phyloP scores from a whole-genome alignment of 2,329 filamentous ascomycete species.

The Canariomyces notabilis region DNA sequence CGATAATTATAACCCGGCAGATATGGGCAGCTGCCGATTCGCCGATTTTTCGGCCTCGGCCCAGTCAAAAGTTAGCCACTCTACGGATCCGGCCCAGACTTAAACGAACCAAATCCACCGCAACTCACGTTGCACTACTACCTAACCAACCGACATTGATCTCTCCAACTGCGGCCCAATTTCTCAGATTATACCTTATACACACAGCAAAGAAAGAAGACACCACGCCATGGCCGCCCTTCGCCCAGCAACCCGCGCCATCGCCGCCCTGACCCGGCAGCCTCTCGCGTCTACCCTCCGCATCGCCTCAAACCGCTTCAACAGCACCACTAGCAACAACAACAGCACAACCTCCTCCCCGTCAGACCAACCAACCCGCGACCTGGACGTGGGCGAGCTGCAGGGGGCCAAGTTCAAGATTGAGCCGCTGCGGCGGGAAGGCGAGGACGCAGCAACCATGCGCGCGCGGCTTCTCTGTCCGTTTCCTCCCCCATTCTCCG shows the following conservation, averaged over 20 bases:
- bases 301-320: slow-evolving; percentile 11
- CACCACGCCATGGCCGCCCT: slow-evolving; percentile 11
- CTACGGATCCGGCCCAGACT: no score
- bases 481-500: slow-evolving; percentile 27
- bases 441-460: slow-evolving; percentile 82
- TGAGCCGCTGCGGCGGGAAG: slow-evolving; percentile 78
- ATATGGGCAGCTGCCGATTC: background rate
- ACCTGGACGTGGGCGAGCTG: slow-evolving; percentile 80
- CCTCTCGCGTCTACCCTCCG: slow-evolving; percentile 19
- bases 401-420: slow-evolving; percentile 81
- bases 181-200: slow-evolving; percentile 1
- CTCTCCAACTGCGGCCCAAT: background rate
- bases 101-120: slow-evolving; percentile 10
- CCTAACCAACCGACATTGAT: background rate
- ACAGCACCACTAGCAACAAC: slow-evolving; percentile 18
- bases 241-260: slow-evolving; percentile 12
- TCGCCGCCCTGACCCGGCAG: slow-evolving; percentile 1
- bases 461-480: slow-evolving; percentile 72
- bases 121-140: background rate
- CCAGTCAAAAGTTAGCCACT: no score
- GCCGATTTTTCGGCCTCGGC: slow-evolving; percentile 17
- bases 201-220: background rate
- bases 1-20: background rate
- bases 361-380: slow-evolving; percentile 30
- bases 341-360: slow-evolving; percentile 14